These are phyloP conservation scores for Vinca minor DNA, from an alignment of 257 asterid species.

Conservation along the genomic window DNA sequence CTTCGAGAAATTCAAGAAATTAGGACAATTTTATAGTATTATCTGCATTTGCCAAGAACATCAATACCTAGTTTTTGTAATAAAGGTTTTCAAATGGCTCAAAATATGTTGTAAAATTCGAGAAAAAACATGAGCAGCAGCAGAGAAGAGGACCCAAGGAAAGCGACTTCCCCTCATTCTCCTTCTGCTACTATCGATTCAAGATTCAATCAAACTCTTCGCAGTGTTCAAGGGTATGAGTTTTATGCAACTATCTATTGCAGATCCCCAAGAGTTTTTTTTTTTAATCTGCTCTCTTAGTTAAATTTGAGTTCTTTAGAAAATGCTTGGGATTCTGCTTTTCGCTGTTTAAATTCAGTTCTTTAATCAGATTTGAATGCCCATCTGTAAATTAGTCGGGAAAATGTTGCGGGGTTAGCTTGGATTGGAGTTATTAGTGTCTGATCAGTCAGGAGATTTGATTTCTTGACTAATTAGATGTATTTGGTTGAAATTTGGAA, in stretches of 20 bases:
- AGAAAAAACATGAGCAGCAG: slow-evolving; percentile 27
- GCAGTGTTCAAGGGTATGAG: slow-evolving; percentile 87
- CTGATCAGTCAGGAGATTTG: slow-evolving; percentile 13
- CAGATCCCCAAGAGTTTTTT: slow-evolving; percentile 3
- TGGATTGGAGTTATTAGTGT: slow-evolving; percentile 8
- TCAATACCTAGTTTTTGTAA: neutral
- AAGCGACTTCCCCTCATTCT: slow-evolving; percentile 28
- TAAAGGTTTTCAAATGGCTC: neutral
- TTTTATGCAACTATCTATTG: neutral
- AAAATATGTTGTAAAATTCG: neutral
- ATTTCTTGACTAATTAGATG: neutral
- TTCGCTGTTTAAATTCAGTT: neutral
- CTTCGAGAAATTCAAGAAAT: neutral
- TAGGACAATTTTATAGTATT: neutral
- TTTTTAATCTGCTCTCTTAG: neutral
- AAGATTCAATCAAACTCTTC: slow-evolving; percentile 86
- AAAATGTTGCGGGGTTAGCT: slow-evolving; percentile 4
- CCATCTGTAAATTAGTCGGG: slow-evolving; percentile 1
- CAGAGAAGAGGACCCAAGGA: slow-evolving; percentile 45
- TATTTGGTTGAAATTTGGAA: neutral
- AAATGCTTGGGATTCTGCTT: neutral
- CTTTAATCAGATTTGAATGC: slow-evolving; percentile 2
- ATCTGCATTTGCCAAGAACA: neutral
- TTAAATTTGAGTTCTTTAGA: neutral
- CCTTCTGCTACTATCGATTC: slow-evolving; percentile 60